phyloP scores from a whole-genome alignment of 805 yeast genomes.

The Schizosaccharomyces octosporus region DNA sequence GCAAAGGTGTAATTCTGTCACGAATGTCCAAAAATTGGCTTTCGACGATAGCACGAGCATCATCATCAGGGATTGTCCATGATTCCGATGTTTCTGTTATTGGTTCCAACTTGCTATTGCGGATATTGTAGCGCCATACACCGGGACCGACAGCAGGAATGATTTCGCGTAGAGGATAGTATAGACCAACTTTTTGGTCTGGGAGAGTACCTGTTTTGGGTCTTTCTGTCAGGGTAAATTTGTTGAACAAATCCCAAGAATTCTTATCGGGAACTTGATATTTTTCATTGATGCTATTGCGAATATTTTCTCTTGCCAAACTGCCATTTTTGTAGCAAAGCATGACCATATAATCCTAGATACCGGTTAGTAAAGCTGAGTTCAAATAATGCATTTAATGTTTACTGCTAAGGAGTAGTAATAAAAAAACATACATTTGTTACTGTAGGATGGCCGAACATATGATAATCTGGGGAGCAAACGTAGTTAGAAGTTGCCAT shows the following conservation, averaged over 20 bases:
- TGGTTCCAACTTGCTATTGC: conserved; percentile 4
- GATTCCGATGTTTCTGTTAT: conserved; percentile 11
- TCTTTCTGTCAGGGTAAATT: conserved; percentile 9
- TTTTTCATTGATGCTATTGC: conserved; percentile 31
- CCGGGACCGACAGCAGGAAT: conserved; percentile 59
- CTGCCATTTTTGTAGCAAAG: conserved; percentile 83
- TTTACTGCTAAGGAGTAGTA: not conserved
- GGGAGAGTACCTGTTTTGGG: conserved; percentile 9
- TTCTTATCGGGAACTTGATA: not conserved
- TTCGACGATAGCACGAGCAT: conserved; percentile 57
- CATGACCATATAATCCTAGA: conserved; percentile 65
- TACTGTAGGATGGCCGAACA: conserved; percentile 69
- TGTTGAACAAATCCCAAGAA: not conserved
- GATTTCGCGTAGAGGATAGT: conserved; percentile 76
- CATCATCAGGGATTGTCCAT: conserved; percentile 21
- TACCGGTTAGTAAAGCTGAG: not conserved
- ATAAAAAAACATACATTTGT: conserved; percentile 14
- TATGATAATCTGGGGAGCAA: conserved; percentile 62
- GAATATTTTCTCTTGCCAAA: conserved; percentile 52
- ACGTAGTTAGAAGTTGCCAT: conserved; percentile 52
- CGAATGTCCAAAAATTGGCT: conserved; percentile 73
- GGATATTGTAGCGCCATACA: conserved; percentile 23
- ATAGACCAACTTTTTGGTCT: conserved; percentile 33
- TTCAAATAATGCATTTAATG: no score
- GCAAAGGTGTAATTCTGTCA: conserved; percentile 52